Evolutionary conservation across 2,329 filamentous ascomycete species (phyloP).

Genomic region (Claviceps citrina): DNA sequence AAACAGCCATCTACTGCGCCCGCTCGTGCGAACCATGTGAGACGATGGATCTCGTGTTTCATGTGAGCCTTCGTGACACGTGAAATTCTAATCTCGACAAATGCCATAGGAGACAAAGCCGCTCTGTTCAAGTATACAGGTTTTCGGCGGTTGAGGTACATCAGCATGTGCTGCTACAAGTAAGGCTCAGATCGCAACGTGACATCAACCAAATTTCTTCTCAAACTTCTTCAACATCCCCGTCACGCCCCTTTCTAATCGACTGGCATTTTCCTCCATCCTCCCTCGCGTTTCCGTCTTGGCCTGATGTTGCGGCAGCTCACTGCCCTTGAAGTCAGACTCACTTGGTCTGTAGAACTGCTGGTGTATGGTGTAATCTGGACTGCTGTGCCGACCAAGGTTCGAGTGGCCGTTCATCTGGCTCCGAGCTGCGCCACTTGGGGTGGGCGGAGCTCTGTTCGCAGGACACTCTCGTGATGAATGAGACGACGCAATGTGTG

Average conservation of each 20-base stretch:
- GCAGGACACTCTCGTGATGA: too few relatives aligned
- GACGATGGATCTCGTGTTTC: too few relatives aligned
- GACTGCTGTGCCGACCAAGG: slow-evolving; percentile 10
- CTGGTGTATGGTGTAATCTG: slow-evolving; percentile 47
- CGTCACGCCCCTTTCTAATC: slow-evolving; percentile 53
- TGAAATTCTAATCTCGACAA: not conserved
- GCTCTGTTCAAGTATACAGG: not conserved
- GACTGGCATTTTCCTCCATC: slow-evolving; percentile 49
- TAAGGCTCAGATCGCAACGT: not conserved
- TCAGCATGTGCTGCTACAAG: too few relatives aligned
- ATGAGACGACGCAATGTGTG: too few relatives aligned
- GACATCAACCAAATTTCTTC: slow-evolving; percentile 47
- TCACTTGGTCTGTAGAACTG: slow-evolving; percentile 57
- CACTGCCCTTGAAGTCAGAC: slow-evolving; percentile 28
- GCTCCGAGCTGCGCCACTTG: slow-evolving; percentile 40
- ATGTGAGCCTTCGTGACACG: not conserved
- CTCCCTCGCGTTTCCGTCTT: slow-evolving; percentile 33
- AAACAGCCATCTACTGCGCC: not conserved
- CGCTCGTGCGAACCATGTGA: not conserved
- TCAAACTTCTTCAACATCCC: slow-evolving; percentile 66
- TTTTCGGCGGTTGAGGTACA: not conserved
- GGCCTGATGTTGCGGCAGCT: slow-evolving; percentile 23
- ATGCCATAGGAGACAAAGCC: not conserved
- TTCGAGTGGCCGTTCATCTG: slow-evolving; percentile 28
- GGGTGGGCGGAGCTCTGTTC: slow-evolving; percentile 25